Conservation (phyloP, 2,329 filamentous ascomycete species). For the Cladosporium sp. region DNA sequence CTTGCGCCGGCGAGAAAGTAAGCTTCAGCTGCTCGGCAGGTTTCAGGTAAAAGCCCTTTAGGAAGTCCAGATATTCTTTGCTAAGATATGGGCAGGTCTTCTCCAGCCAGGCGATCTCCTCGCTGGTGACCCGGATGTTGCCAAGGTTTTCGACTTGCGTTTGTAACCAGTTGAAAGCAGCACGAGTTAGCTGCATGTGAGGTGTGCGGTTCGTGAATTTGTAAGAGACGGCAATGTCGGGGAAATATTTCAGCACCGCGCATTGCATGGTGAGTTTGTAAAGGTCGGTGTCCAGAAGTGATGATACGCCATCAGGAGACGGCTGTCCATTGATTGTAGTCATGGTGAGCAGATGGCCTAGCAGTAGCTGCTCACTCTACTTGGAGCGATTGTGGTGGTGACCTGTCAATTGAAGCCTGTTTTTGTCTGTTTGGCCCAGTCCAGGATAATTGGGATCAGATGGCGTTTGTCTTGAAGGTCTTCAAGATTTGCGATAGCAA, state of each 20-base stretch:
- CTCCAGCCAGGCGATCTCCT: conserved; percentile 76
- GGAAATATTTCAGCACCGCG: conserved; percentile 88
- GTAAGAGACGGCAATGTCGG: conserved; percentile 75
- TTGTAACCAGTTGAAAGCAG: conserved; percentile 79
- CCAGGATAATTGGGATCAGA: not conserved
- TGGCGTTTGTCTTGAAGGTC: too few relatives aligned
- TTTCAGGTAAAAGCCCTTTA: conserved; percentile 74
- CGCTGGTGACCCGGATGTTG: conserved; percentile 70
- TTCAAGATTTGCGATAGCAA: too few relatives aligned
- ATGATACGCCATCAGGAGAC: conserved; percentile 36
- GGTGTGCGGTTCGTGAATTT: conserved; percentile 93
- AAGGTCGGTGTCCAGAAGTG: conserved; percentile 58
- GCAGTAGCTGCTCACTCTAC: not conserved
- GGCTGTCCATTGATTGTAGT: conserved; percentile 5
- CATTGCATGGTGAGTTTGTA: conserved; percentile 99
- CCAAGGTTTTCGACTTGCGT: conserved; percentile 80
- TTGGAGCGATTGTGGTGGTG: not conserved
- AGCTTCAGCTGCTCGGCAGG: conserved; percentile 75
- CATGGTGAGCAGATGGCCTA: not conserved
- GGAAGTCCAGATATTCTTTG: conserved; percentile 71
- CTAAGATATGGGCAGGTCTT: conserved; percentile 77
- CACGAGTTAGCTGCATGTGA: conserved; percentile 81
- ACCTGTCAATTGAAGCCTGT: not conserved
- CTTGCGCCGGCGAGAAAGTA: conserved; percentile 54
- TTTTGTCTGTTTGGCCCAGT: not conserved